Evolutionary conservation across 768 basidiomycete species (phyloP), one percentile per base, ranked within the genome.

Genomic region (Kwoniella bestiolae): DNA sequence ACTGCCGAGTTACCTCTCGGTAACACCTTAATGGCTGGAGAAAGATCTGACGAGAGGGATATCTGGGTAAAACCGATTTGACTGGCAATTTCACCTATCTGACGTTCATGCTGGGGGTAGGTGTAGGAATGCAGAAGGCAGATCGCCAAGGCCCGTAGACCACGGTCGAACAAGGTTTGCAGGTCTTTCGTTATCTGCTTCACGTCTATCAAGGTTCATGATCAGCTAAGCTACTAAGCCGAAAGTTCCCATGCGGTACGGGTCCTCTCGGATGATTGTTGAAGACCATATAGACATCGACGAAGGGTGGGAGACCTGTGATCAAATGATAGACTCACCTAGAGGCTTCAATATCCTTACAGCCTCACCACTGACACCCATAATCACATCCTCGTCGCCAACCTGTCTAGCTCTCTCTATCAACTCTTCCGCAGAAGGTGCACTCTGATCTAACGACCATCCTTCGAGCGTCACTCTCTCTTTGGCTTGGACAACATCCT

Each of bases 1-100:
- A 65, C 64, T 28, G 65, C 53, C 5, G 75, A 75, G 57, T 74
- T 79, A 14, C 64, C 77, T 44, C 77, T 51, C 11, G 75, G 63
- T 6, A 79, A 64, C 5, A 75, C 55, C 56, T 75, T 74, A 66
- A 77, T 76, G 35, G 67, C 29, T 0, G 61, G 66, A 18, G 65
- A 60, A 28, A 70, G 49, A 25, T 51, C 44, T 41, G 59, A 38
- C 31, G 56, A 65, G 53, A 63, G 44, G 18, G 92, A 94, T 70
- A 97, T 87, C 5, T 85, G 84, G 80, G 60, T 69, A 57, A 97
- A 98, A 28, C 94, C 94, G 5, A 94, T 80, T 46, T 86, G 85
- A 28, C 86, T 85, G 4, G 94, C 95, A 16, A 96, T 78, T 0
- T 83, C 81, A 29, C 90, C 93, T 18, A 97, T 81, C 51, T 85